Conservation (phyloP, 192 early-diverging fungal genomes). For the Spizellomyces sp. region DNA sequence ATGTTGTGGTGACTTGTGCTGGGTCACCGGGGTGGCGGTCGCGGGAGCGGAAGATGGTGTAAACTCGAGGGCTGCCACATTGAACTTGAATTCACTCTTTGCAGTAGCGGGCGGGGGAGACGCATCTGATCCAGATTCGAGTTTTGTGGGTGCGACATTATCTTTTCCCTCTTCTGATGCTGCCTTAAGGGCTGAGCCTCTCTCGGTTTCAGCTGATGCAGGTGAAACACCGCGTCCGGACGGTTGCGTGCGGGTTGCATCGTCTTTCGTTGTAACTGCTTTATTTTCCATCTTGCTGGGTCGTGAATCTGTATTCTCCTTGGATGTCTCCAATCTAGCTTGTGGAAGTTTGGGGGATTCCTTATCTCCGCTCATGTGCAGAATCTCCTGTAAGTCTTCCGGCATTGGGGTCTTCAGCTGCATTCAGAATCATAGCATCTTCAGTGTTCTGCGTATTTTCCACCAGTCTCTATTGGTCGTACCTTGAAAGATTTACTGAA, state of each 20-base stretch:
- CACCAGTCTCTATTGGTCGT: background rate
- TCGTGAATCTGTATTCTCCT: no score
- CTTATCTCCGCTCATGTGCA: conserved; percentile 55
- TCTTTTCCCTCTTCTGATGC: no score
- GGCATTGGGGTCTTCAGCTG: conserved; percentile 81
- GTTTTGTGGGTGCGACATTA: no score
- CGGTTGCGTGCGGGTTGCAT: no score
- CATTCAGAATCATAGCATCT: background rate
- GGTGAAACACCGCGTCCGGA: no score
- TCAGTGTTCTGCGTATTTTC: no score
- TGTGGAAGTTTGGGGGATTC: no score
- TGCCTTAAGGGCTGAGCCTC: no score
- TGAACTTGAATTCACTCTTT: conserved; percentile 46
- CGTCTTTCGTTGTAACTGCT: no score
- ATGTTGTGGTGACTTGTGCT: background rate
- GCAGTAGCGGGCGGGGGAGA: background rate
- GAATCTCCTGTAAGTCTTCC: conserved; percentile 75
- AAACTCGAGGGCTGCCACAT: conserved; percentile 46
- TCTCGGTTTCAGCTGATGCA: no score
- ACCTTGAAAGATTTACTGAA: conserved; percentile 77
- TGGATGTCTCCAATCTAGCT: no score
- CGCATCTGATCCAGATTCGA: background rate
- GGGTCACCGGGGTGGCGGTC: background rate
- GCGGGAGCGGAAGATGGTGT: conserved; percentile 21
- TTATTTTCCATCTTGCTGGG: no score